Evolutionary conservation across 768 basidiomycete species (phyloP).

Genomic region (Lactifluus rugatus): DNA sequence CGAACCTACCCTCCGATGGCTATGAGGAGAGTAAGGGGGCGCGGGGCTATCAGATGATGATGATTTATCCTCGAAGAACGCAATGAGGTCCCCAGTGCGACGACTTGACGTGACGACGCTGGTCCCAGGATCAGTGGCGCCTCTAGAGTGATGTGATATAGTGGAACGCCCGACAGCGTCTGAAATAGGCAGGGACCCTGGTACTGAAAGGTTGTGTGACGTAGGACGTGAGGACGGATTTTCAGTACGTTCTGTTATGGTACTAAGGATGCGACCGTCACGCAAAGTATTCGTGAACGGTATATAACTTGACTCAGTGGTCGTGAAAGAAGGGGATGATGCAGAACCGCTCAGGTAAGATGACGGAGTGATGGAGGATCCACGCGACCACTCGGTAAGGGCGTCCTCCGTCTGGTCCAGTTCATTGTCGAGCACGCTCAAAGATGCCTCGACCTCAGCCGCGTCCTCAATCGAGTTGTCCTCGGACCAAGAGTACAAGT

Average conservation of each 20-base stretch:
- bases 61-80: constrained; percentile 56
- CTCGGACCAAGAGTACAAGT: constrained; percentile 38
- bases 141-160: constrained; percentile 38
- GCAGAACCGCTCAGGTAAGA: constrained; percentile 27
- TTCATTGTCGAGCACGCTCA: constrained; percentile 59
- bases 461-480: constrained; percentile 38
- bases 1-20: constrained; percentile 49
- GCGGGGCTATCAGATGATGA: constrained; percentile 27
- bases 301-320: constrained; percentile 17
- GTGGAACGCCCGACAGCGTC: constrained; percentile 37
- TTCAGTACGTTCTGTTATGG: constrained; percentile 72
- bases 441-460: constrained; percentile 55
- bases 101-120: constrained; percentile 34
- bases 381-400: constrained; percentile 50
- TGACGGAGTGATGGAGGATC: constrained; percentile 29
- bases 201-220: constrained; percentile 28
- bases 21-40: constrained; percentile 25
- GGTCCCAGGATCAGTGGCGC: constrained; percentile 45
- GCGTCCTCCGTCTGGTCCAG: constrained; percentile 56
- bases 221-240: constrained; percentile 49
- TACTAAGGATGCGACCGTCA: constrained; percentile 50
- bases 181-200: constrained; percentile 27
- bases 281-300: constrained; percentile 32
- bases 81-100: constrained; percentile 61
- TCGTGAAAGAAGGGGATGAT: constrained; percentile 21